A percentile compares a stretch with the other conserved stretches of the same genome.
Conservation (phyloP, 2,329 filamentous ascomycete species). For the Diplocarpon rosae region DNA sequence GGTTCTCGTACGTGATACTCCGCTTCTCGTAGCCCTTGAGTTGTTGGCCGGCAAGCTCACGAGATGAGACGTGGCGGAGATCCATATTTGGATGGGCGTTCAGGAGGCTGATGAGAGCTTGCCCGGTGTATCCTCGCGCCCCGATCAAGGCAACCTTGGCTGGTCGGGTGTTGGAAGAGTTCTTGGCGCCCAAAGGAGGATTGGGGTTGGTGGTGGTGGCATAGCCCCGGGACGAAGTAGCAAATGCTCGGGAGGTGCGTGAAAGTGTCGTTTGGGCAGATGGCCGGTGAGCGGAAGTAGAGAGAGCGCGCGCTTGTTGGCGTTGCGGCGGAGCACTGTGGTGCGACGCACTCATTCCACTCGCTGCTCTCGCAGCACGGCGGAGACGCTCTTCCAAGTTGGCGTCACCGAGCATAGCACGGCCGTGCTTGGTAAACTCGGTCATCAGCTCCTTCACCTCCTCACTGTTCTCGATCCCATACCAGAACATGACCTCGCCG, state of each 20-base stretch:
- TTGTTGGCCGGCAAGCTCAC: constrained; percentile 78
- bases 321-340: constrained; percentile 33
- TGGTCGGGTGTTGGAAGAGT: constrained; percentile 68
- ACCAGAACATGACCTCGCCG: constrained; percentile 93
- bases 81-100: constrained; percentile 86
- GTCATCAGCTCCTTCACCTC: constrained; percentile 76
- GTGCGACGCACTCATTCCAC: constrained; percentile 41
- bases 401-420: constrained; percentile 78
- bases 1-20: constrained; percentile 84
- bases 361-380: constrained; percentile 61
- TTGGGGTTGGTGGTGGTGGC: constrained; percentile 71
- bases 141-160: constrained; percentile 80
- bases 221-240: constrained; percentile 35
- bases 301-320: constrained; percentile 58
- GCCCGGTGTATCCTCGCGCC: constrained; percentile 87
- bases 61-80: constrained; percentile 81
- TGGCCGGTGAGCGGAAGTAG: constrained; percentile 41
- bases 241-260: constrained; percentile 6
- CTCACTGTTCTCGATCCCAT: constrained; percentile 62
- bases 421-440: constrained; percentile 73
- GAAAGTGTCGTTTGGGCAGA: constrained; percentile 14
- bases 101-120: constrained; percentile 77
- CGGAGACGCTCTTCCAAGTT: constrained; percentile 82
- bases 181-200: constrained; percentile 79
- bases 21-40: constrained; percentile 85